phyloP scores from a whole-genome alignment of 257 asterid species.

The Lithospermum erythrorhizon region DNA sequence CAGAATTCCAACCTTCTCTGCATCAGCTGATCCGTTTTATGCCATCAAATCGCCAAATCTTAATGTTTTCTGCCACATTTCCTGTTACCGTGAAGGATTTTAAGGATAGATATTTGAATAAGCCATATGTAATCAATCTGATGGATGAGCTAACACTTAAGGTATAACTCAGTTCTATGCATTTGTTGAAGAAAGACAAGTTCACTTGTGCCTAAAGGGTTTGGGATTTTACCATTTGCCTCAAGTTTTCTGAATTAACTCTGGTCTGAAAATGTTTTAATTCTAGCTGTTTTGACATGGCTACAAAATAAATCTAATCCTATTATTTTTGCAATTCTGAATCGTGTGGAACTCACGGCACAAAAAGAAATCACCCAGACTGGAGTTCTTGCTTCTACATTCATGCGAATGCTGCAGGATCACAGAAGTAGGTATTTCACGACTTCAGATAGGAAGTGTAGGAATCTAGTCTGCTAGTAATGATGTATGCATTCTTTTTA shows the following conservation, averaged over 20 bases:
- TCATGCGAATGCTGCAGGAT: constrained; percentile 95
- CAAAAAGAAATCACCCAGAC: constrained; percentile 91
- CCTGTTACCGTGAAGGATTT: constrained; percentile 84
- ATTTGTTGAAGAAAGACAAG: constrained; percentile 90
- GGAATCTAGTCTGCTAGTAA: constrained; percentile 96
- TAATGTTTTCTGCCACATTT: constrained; percentile 88
- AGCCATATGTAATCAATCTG: constrained; percentile 71
- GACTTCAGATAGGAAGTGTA: constrained; percentile 95
- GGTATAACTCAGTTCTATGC: constrained; percentile 85
- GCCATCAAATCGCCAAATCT: constrained; percentile 68
- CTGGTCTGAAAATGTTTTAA: background rate
- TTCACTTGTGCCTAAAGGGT: constrained; percentile 93
- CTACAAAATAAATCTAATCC: too few relatives aligned
- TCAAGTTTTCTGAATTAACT: background rate
- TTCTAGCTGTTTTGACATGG: too few relatives aligned
- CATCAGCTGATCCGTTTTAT: constrained; percentile 62
- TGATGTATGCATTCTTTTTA: background rate
- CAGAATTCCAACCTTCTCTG: constrained; percentile 84
- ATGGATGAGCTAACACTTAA: constrained; percentile 94
- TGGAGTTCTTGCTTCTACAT: constrained; percentile 92
- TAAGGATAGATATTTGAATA: constrained; percentile 59
- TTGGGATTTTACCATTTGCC: background rate
- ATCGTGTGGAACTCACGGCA: constrained; percentile 89
- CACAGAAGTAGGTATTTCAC: constrained; percentile 88
- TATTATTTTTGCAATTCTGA: constrained; percentile 81